Evolutionary conservation across 306 rosid species (phyloP).

Genomic region (Adenanthera pavonina): DNA sequence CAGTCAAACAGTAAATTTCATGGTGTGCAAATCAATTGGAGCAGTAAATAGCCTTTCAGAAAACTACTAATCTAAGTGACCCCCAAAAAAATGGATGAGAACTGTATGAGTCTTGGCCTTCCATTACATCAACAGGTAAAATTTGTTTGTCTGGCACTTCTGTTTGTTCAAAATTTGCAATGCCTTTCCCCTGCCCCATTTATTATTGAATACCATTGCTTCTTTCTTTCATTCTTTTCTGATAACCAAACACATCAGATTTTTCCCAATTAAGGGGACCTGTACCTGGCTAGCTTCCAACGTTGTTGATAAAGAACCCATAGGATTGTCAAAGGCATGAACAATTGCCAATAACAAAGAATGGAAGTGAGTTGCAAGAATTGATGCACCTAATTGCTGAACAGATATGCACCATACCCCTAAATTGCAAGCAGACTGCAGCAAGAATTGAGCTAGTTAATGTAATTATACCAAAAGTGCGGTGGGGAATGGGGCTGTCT

Average conservation of each 20-base stretch:
- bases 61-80: slow-evolving; percentile 12
- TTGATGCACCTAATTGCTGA: slow-evolving; percentile 59
- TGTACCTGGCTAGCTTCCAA: slow-evolving; percentile 89
- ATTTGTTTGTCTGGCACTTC: neutral
- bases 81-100: neutral
- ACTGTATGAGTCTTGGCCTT: neutral
- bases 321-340: slow-evolving; percentile 84
- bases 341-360: slow-evolving; percentile 64
- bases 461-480: neutral
- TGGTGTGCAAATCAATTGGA: neutral
- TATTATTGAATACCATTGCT: neutral
- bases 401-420: slow-evolving; percentile 90
- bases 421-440: slow-evolving; percentile 83
- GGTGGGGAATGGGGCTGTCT: neutral
- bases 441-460: slow-evolving; percentile 29
- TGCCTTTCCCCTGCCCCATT: neutral
- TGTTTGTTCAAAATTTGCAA: neutral
- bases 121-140: neutral
- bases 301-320: slow-evolving; percentile 87
- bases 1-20: neutral
- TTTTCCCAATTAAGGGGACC: neutral
- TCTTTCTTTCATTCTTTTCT: neutral
- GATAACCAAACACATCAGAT: neutral
- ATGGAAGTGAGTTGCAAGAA: slow-evolving; percentile 55
- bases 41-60: slow-evolving; percentile 1